A percentile compares a stretch with the other conserved stretches of the same genome.
Evolutionary conservation across 2,329 filamentous ascomycete species (phyloP).

Genomic region (Stagonosporopsis vannaccii): DNA sequence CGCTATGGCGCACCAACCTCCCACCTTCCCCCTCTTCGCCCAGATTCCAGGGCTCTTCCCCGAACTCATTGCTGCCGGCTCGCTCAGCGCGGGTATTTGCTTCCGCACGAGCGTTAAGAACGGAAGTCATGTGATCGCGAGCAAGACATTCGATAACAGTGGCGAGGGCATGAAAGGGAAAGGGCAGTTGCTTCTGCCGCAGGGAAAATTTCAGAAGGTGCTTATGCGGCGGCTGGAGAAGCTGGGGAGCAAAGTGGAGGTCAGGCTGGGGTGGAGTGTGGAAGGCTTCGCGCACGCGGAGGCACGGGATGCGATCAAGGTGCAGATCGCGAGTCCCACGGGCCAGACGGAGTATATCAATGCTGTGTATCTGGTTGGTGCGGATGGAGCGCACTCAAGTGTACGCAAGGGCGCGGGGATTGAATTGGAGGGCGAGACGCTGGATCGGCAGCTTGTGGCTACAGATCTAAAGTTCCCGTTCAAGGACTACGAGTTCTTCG

Average conservation of each 20-base stretch:
- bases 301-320: not conserved
- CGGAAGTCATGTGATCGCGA: constrained; percentile 39
- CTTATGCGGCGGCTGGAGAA: constrained; percentile 28
- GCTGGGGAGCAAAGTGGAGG: constrained; percentile 18
- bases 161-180: constrained; percentile 35
- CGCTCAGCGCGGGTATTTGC: constrained; percentile 36
- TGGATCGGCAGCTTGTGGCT: constrained; percentile 49
- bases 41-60: constrained; percentile 46
- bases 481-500: constrained; percentile 47
- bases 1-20: constrained; percentile 54
- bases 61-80: constrained; percentile 40
- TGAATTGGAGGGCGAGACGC: constrained; percentile 43
- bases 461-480: constrained; percentile 50
- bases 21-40: constrained; percentile 50
- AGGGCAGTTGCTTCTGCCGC: constrained; percentile 38
- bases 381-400: constrained; percentile 38
- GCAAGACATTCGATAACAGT: constrained; percentile 31
- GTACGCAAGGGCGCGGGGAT: constrained; percentile 32
- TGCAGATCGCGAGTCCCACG: not conserved
- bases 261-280: constrained; percentile 33
- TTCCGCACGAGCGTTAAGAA: constrained; percentile 36
- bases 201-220: constrained; percentile 43
- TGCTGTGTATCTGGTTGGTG: constrained; percentile 41
- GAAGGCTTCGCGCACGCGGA: not conserved
- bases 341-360: constrained; percentile 23